These are phyloP conservation scores for Macrolepiota dolichaula DNA, from an alignment of 768 basidiomycete species.

Conservation along the genomic window DNA sequence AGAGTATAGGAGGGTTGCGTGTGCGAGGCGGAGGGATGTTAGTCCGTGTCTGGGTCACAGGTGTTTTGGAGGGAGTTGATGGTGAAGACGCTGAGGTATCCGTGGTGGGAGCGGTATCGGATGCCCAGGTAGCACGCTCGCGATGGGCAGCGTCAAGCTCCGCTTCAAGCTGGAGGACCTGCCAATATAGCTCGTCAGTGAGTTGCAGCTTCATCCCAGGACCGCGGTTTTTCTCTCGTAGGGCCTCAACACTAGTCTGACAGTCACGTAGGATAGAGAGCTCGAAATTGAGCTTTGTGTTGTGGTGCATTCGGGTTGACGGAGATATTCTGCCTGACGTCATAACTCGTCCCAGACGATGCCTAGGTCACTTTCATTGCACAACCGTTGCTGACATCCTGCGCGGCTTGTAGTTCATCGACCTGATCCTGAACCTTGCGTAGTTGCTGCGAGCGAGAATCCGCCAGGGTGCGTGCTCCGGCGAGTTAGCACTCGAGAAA, in stretches of 20 bases:
- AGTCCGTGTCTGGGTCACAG: too few relatives aligned
- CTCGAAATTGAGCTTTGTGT: constrained; percentile 53
- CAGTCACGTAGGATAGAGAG: constrained; percentile 49
- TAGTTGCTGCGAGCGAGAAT: constrained; percentile 39
- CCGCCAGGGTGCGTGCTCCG: constrained; percentile 36
- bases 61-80: too few relatives aligned
- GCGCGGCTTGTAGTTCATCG: too few relatives aligned
- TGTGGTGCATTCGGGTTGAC: constrained; percentile 56
- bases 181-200: constrained; percentile 53
- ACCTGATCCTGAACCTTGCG: constrained; percentile 28
- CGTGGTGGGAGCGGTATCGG: too few relatives aligned
- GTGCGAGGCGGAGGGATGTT: too few relatives aligned
- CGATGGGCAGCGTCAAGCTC: too few relatives aligned
- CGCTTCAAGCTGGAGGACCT: constrained; percentile 55
- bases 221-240: constrained; percentile 70
- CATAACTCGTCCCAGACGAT: constrained; percentile 68
- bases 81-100: too few relatives aligned
- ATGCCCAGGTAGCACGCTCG: too few relatives aligned
- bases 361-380: constrained; percentile 50
- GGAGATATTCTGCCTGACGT: constrained; percentile 60
- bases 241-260: constrained; percentile 60
- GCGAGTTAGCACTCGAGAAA: constrained; percentile 47
- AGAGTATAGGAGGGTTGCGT: too few relatives aligned
- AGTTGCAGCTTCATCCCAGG: constrained; percentile 50
- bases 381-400: too few relatives aligned